These are phyloP conservation scores for Lasiodiplodia sp. DNA, from an alignment of 2,329 filamentous ascomycete species.

Conservation along the genomic window DNA sequence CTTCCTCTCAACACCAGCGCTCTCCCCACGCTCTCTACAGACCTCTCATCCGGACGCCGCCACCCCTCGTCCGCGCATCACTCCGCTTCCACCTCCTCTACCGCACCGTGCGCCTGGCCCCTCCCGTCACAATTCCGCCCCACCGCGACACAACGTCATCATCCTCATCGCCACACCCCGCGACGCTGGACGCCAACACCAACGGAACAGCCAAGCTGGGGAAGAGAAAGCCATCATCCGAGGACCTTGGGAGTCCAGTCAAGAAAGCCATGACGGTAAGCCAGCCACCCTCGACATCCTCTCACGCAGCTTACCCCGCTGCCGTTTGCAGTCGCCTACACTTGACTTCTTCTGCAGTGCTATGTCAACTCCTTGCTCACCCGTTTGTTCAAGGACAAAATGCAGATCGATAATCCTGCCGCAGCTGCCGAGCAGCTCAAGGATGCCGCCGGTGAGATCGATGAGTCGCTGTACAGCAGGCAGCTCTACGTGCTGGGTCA, in stretches of 20 bases:
- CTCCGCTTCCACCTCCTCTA: neutral
- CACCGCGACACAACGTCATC: conserved; percentile 30
- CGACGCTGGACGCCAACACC: conserved; percentile 27
- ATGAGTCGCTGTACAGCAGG: conserved; percentile 72
- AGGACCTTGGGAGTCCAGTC: conserved; percentile 48
- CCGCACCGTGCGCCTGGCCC: neutral
- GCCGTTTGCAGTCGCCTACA: conserved; percentile 13
- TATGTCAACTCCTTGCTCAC: conserved; percentile 15
- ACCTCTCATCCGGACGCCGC: conserved; percentile 3
- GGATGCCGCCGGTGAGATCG: conserved; percentile 66
- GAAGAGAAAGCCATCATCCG: conserved; percentile 49
- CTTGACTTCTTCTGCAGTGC: neutral
- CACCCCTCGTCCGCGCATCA: conserved; percentile 10
- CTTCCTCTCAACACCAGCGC: conserved; percentile 5
- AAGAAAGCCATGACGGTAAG: conserved; percentile 53
- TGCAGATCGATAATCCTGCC: conserved; percentile 68
- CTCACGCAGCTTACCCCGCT: conserved; percentile 8
- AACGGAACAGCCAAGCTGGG: conserved; percentile 46
- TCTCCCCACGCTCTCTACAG: conserved; percentile 24
- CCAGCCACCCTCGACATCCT: conserved; percentile 26
- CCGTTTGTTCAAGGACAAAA: conserved; percentile 57
- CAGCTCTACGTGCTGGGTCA: conserved; percentile 77
- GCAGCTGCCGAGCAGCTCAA: conserved; percentile 67
- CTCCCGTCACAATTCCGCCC: conserved; percentile 28
- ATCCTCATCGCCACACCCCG: conserved; percentile 26